These are phyloP conservation scores for Pyrenochaeta sp. DNA, from an alignment of 2,329 filamentous ascomycete species.

Conservation along the genomic window DNA sequence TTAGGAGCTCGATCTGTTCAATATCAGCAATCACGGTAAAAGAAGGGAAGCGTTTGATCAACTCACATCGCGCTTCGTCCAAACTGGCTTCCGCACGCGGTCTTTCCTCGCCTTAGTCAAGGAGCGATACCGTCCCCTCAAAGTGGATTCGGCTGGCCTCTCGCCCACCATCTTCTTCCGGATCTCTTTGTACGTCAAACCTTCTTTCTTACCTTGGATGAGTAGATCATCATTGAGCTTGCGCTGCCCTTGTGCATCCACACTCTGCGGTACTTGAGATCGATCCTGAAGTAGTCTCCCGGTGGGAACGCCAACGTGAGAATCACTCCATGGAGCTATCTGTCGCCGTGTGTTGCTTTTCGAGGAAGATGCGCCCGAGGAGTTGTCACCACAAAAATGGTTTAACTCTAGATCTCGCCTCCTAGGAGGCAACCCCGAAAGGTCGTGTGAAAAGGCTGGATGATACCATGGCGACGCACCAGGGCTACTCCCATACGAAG, in stretches of 20 bases:
- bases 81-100: constrained; percentile 71
- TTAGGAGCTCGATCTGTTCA: constrained; percentile 35
- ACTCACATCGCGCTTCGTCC: constrained; percentile 71
- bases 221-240: constrained; percentile 51
- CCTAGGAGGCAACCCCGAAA: neutral
- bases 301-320: neutral
- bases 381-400: neutral
- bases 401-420: neutral
- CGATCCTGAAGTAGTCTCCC: constrained; percentile 4
- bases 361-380: neutral
- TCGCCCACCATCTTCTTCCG: constrained; percentile 63
- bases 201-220: constrained; percentile 62
- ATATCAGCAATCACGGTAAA: neutral
- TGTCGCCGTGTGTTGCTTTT: neutral
- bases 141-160: constrained; percentile 73
- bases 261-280: constrained; percentile 4
- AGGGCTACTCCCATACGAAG: constrained; percentile 16
- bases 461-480: constrained; percentile 14
- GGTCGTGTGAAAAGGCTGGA: constrained; percentile 1
- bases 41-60: neutral
- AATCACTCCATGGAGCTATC: neutral
- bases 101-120: constrained; percentile 70
- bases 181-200: constrained; percentile 73
- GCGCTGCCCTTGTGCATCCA: constrained; percentile 17
- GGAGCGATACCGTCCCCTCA: constrained; percentile 72